Evolutionary conservation across 345 rosid species (phyloP).

Genomic region (Lepidium didymum): DNA sequence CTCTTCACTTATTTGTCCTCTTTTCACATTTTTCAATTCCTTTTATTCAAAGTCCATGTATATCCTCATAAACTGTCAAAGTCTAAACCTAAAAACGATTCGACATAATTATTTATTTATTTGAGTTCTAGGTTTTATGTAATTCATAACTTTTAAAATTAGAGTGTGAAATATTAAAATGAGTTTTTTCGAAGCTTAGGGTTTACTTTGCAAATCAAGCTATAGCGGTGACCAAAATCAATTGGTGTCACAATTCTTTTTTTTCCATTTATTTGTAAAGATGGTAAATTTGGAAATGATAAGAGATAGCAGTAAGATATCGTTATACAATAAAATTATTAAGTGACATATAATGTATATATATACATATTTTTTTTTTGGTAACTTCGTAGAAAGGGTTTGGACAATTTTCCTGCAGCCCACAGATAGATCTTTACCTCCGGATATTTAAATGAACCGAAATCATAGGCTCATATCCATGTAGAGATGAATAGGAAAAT

Average conservation of each 20-base stretch:
- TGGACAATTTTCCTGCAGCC: no score
- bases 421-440: no score
- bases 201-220: neutral
- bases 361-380: no score
- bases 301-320: neutral
- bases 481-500: no score
- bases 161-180: neutral
- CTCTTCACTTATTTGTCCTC: constrained; percentile 10
- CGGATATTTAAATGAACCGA: no score
- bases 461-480: no score
- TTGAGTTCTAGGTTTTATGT: neutral
- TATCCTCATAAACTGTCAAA: neutral
- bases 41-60: neutral
- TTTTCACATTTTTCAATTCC: neutral
- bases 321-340: neutral
- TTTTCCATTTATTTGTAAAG: neutral
- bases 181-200: neutral
- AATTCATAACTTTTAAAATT: neutral
- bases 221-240: neutral
- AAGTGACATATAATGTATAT: neutral
- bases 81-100: neutral
- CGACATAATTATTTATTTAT: neutral
- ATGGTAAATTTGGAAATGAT: neutral
- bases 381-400: no score
- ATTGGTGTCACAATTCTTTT: neutral